A percentile compares a stretch with the other conserved stretches of the same genome.
phyloP scores from a whole-genome alignment of 257 asterid genomes.

The Nicotiana paniculata region DNA sequence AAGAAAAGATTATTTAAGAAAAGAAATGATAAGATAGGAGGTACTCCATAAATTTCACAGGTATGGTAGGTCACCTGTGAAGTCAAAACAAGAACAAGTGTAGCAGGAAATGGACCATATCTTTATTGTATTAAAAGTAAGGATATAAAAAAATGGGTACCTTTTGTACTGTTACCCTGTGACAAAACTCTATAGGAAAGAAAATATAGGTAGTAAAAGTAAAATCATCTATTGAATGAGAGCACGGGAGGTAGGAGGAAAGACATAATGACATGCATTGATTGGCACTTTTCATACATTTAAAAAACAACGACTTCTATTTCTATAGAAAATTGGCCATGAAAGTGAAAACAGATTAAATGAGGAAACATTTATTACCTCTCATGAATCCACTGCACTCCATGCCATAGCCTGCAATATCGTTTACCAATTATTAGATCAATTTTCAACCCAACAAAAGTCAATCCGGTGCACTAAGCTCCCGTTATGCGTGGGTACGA shows the following conservation, averaged over 20 bases:
- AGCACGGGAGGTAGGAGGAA: neutral
- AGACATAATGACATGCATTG: neutral
- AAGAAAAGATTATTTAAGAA: neutral
- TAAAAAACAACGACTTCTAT: neutral
- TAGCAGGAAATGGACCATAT: neutral
- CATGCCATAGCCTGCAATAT: constrained; percentile 91
- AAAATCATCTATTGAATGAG: neutral
- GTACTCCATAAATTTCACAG: neutral
- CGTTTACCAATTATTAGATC: constrained; percentile 17
- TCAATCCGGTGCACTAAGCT: too few species aligned
- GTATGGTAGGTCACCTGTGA: constrained; percentile 1
- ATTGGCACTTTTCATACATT: neutral
- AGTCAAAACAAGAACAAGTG: neutral
- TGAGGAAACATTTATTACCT: constrained; percentile 40
- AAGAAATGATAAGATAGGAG: neutral
- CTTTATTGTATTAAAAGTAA: neutral
- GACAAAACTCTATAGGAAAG: neutral
- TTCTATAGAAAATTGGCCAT: neutral
- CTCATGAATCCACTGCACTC: constrained; percentile 97
- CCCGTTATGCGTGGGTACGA: too few species aligned
- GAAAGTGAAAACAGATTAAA: neutral
- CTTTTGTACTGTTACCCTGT: neutral
- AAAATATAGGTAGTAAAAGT: neutral
- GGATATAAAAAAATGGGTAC: neutral
- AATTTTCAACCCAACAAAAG: neutral